Evolutionary conservation across 495 filamentous ascomycete species (phyloP).

Genomic region (Tirmania nivea): DNA sequence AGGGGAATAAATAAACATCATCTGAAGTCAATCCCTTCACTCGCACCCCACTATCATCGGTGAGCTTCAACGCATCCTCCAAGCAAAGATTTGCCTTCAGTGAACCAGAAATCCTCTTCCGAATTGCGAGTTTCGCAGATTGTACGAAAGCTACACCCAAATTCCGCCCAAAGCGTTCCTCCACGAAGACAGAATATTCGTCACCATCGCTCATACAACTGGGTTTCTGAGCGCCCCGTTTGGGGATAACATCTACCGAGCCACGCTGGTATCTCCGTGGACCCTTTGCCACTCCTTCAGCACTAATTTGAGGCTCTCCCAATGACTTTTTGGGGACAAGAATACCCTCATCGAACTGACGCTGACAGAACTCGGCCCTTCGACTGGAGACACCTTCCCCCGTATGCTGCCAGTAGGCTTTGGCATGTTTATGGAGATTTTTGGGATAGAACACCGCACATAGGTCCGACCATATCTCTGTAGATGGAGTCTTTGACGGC

Average conservation of each 20-base stretch:
- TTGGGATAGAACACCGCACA: constrained; percentile 52
- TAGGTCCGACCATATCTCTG: constrained; percentile 30
- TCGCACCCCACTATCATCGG: constrained; percentile 16
- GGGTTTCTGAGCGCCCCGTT: background rate
- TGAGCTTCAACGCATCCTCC: constrained; percentile 31
- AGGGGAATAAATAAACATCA: constrained; percentile 73
- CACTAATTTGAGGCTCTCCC: constrained; percentile 4
- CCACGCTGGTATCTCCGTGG: constrained; percentile 47
- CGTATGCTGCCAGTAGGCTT: constrained; percentile 88
- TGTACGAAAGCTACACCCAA: constrained; percentile 52
- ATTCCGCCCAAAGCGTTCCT: constrained; percentile 88
- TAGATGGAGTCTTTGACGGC: constrained; percentile 12
- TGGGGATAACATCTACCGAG: background rate
- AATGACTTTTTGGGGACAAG: constrained; percentile 33
- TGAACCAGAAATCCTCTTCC: constrained; percentile 70
- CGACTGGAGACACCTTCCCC: constrained; percentile 90
- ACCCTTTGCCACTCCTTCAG: constrained; percentile 27
- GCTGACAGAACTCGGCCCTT: constrained; percentile 68
- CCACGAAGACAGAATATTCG: constrained; percentile 62
- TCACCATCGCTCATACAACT: constrained; percentile 22
- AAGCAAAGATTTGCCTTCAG: constrained; percentile 28
- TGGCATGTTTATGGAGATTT: constrained; percentile 44
- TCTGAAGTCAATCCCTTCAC: constrained; percentile 42
- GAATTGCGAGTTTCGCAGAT: constrained; percentile 68
- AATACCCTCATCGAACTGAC: constrained; percentile 45